phyloP scores from a whole-genome alignment of 164 flowering plant genomes.

The Nymphaea thermarum region DNA sequence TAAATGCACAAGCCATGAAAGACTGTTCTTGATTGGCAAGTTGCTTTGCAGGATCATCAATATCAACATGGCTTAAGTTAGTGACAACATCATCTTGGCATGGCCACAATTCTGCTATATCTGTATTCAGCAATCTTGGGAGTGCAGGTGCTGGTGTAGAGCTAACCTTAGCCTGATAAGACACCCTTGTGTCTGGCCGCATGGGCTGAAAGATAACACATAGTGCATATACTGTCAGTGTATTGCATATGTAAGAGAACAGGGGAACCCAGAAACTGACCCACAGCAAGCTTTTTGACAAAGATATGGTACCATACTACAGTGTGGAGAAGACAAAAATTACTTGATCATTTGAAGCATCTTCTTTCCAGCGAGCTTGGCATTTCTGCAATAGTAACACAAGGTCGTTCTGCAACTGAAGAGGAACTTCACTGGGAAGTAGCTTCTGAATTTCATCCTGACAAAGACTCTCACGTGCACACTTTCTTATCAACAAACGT shows the following conservation, averaged over 20 bases:
- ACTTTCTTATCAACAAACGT: slow-evolving; percentile 44
- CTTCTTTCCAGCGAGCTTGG: slow-evolving; percentile 41
- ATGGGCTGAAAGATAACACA: slow-evolving; percentile 14
- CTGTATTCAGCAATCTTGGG: slow-evolving; percentile 17
- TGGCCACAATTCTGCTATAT: slow-evolving; percentile 21
- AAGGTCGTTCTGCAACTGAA: slow-evolving; percentile 27
- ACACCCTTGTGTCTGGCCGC: slow-evolving; percentile 20
- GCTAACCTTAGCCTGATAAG: slow-evolving; percentile 18
- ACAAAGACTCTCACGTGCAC: slow-evolving; percentile 15
- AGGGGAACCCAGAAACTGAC: background rate
- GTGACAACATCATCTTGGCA: slow-evolving; percentile 19
- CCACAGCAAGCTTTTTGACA: background rate
- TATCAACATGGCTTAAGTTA: slow-evolving; percentile 9
- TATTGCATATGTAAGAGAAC: background rate
- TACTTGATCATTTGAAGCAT: slow-evolving; percentile 30
- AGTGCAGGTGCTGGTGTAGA: slow-evolving; percentile 12
- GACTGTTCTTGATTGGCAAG: slow-evolving; percentile 13
- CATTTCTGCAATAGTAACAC: slow-evolving; percentile 27
- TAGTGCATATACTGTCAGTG: background rate
- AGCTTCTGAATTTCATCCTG: slow-evolving; percentile 33
- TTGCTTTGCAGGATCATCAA: slow-evolving; percentile 12
- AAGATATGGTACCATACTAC: background rate
- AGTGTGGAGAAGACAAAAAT: slow-evolving; percentile 1
- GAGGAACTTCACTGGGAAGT: slow-evolving; percentile 33
- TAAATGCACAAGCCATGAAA: slow-evolving; percentile 12